Conservation (phyloP, 2,329 filamentous ascomycete genomes). For the Pseudonectria buxi region DNA sequence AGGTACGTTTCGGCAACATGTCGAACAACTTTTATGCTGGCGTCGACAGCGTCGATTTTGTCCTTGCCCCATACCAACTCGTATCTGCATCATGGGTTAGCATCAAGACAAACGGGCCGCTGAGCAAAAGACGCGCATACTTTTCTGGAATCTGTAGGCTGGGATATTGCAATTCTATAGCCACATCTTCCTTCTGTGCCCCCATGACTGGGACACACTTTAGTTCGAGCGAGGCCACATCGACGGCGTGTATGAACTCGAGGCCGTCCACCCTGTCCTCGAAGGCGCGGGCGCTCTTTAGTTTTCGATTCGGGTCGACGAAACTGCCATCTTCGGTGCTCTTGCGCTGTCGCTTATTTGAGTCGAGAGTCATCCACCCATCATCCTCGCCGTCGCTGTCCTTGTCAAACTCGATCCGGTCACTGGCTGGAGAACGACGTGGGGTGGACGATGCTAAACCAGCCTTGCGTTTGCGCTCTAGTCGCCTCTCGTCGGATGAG, state of each 20-base stretch:
- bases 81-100: conserved; percentile 25
- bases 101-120: neutral
- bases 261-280: conserved; percentile 35
- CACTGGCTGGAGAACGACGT: conserved; percentile 40
- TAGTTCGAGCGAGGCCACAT: conserved; percentile 45
- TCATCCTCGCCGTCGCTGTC: conserved; percentile 46
- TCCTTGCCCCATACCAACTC: conserved; percentile 74
- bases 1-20: conserved; percentile 72
- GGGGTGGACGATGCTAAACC: conserved; percentile 26
- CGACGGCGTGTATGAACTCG: conserved; percentile 51
- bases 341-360: conserved; percentile 42
- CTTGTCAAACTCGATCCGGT: conserved; percentile 44
- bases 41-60: conserved; percentile 68
- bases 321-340: conserved; percentile 32
- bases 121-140: conserved; percentile 33
- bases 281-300: conserved; percentile 41
- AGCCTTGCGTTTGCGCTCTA: conserved; percentile 44
- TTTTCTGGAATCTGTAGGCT: conserved; percentile 63
- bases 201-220: conserved; percentile 46
- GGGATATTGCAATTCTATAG: conserved; percentile 76
- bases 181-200: conserved; percentile 45
- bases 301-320: conserved; percentile 40
- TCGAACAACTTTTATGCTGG: conserved; percentile 64
- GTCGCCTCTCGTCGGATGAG: conserved; percentile 30
- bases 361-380: conserved; percentile 44